Evolutionary conservation across 1,284 basidiomycete genomes (phyloP).

Genomic region (Neotropicomus parvogracilis): DNA sequence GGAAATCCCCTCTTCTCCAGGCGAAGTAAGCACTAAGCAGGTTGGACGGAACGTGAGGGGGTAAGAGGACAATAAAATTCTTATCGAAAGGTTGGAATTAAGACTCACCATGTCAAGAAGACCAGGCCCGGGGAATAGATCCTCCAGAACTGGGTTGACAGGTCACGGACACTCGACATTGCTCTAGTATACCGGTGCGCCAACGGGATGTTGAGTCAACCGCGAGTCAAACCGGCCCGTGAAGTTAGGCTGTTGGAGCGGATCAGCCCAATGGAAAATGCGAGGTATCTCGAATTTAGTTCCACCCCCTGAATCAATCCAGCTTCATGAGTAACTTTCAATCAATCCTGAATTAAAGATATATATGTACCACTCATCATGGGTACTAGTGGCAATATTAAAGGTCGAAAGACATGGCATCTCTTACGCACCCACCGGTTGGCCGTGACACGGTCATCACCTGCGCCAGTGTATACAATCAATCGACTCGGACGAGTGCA

Average conservation of each 20-base stretch:
- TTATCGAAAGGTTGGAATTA: neutral
- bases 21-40: too few species aligned
- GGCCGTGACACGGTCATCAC: too few species aligned
- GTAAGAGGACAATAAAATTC: constrained; percentile 45
- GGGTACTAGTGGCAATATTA: constrained; percentile 79
- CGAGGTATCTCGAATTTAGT: constrained; percentile 11
- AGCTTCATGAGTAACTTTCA: constrained; percentile 61
- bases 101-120: constrained; percentile 72
- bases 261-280: constrained; percentile 20
- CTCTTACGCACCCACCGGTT: too few species aligned
- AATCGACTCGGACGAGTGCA: too few species aligned
- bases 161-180: constrained; percentile 80
- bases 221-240: constrained; percentile 65
- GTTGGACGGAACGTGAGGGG: constrained; percentile 66
- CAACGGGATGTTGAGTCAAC: too few species aligned
- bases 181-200: constrained; percentile 67
- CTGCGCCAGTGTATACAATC: too few species aligned
- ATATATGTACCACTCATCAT: too few species aligned
- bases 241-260: constrained; percentile 56
- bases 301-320: constrained; percentile 76
- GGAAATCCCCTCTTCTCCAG: constrained; percentile 54
- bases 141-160: constrained; percentile 40
- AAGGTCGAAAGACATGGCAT: too few species aligned
- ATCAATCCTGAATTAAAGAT: constrained; percentile 78
- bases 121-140: constrained; percentile 48